Percentiles rank a stretch among this genome's conserved stretches.
phyloP scores from a whole-genome alignment of 108 stramenopile genomes.

The Cyclotella kingstonii region DNA sequence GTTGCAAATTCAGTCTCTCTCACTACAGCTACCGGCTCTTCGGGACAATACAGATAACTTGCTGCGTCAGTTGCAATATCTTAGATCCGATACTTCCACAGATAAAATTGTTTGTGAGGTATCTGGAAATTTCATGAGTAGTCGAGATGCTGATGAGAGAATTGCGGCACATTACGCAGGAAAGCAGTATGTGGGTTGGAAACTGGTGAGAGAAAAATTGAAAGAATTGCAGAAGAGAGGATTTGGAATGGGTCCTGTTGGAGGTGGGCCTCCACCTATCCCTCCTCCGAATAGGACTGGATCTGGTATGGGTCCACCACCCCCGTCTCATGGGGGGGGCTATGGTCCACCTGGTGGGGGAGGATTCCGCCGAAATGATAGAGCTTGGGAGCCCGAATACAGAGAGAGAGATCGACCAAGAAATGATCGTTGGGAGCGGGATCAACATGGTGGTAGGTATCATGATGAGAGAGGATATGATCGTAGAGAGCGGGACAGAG shows the following conservation, averaged over 20 bases:
- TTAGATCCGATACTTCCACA: constrained; percentile 73
- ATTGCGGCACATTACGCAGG: constrained; percentile 93
- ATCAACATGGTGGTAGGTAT: neutral
- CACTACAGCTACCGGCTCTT: constrained; percentile 53
- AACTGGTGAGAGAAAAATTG: constrained; percentile 86
- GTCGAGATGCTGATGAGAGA: constrained; percentile 88
- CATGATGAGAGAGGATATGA: neutral
- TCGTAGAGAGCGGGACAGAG: neutral
- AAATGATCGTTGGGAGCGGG: neutral
- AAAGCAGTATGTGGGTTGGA: constrained; percentile 93
- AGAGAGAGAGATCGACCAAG: neutral
- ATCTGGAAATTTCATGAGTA: constrained; percentile 88
- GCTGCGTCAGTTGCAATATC: constrained; percentile 64
- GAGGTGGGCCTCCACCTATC: no score
- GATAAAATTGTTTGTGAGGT: constrained; percentile 91
- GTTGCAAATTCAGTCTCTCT: constrained; percentile 35
- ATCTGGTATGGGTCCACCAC: no score
- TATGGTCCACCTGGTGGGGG: neutral
- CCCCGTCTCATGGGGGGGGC: neutral
- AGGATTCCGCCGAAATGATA: neutral
- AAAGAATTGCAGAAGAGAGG: constrained; percentile 67
- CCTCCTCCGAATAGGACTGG: no score
- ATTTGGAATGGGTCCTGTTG: constrained; percentile 28
- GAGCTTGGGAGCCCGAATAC: neutral
- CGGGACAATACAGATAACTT: constrained; percentile 66